Evolutionary conservation across 352 stramenopile species (phyloP).

Genomic region (Phytophthora citricola): DNA sequence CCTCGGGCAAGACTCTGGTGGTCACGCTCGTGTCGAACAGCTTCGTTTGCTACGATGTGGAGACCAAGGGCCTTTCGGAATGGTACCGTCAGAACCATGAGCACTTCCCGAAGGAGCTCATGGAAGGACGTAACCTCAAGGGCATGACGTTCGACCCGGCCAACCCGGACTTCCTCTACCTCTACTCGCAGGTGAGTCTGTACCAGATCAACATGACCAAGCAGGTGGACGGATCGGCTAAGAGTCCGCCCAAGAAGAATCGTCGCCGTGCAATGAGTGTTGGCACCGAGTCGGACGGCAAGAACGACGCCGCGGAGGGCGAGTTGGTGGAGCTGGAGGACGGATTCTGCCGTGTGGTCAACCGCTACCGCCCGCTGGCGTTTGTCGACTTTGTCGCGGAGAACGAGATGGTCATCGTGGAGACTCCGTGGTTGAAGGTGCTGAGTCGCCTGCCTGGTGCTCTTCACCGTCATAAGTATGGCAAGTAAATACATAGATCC

Average conservation of each 20-base stretch:
- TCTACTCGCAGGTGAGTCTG: constrained; percentile 83
- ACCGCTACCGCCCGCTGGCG: constrained; percentile 84
- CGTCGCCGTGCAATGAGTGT: constrained; percentile 60
- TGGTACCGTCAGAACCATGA: constrained; percentile 79
- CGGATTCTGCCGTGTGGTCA: constrained; percentile 78
- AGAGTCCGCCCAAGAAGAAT: constrained; percentile 54
- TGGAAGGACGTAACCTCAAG: constrained; percentile 81
- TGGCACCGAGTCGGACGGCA: constrained; percentile 65
- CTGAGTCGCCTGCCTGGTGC: constrained; percentile 79
- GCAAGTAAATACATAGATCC: constrained; percentile 71
- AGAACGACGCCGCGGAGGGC: constrained; percentile 60
- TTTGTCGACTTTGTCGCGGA: constrained; percentile 84
- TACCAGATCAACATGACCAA: constrained; percentile 87
- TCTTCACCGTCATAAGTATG: constrained; percentile 89
- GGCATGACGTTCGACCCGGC: constrained; percentile 83
- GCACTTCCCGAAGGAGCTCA: constrained; percentile 75
- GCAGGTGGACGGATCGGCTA: constrained; percentile 24
- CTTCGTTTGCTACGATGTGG: constrained; percentile 87
- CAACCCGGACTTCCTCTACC: constrained; percentile 75
- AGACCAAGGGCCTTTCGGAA: constrained; percentile 77
- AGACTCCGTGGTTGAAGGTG: constrained; percentile 90
- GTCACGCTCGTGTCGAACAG: constrained; percentile 86
- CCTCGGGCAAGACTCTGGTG: constrained; percentile 76
- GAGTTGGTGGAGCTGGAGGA: constrained; percentile 69
- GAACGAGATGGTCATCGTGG: constrained; percentile 82